Base-by-base conservation (phyloP, 495 filamentous ascomycete genomes). In the Chaetomium fimeti region DNA sequence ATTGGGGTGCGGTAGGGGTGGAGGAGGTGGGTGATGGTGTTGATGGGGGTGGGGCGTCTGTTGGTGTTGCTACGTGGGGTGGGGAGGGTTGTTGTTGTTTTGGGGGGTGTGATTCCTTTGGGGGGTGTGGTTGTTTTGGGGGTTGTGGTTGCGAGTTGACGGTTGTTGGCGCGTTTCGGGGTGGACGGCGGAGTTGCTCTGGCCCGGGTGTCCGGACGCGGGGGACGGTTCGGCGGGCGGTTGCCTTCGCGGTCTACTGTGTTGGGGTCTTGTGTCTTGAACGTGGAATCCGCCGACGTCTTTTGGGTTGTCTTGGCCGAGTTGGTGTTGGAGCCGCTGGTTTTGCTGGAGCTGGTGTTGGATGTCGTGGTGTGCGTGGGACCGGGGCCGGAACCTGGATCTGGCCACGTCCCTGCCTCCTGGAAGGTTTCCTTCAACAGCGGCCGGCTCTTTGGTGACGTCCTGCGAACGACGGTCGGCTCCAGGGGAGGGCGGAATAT, bases 381-480 rank as follows among this genome's bases (percentile, higher is more conserved):
- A 8, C 27, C 59, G 57, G 61, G 18, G 3, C 40, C 40, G 40
- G 60, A 49, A 11, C n/a, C 8, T 2, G 49, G 27, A 0, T n/a
- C n/a, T 13, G 53, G 13, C 22, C 18, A 13, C 16, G 24, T 29
- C 27, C 55, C 62, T n/a, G 22, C 43, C 27, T 29, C 53, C 15
- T 64, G 63, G 32, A 71, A 68, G n/a, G 72, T 67, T 18, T 66
- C 57, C 42, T 62, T 68, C 42, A 75, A 22, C 45, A 74, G 69
- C 1, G 68, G 76, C 29, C 74, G 72, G 28, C 66, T 69, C 59
- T 80, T 81, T 36, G 72, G 68, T 28, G 74, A 66, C 28, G 72
- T 58, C 42, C 81, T 75, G 68, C 78, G 79, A 18, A 84, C 77
- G 8, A 82, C 74, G 0, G 79, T 83, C 1, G 78, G 77, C 22